Conservation (phyloP, 306 rosid species). For the Trifolium repens region DNA sequence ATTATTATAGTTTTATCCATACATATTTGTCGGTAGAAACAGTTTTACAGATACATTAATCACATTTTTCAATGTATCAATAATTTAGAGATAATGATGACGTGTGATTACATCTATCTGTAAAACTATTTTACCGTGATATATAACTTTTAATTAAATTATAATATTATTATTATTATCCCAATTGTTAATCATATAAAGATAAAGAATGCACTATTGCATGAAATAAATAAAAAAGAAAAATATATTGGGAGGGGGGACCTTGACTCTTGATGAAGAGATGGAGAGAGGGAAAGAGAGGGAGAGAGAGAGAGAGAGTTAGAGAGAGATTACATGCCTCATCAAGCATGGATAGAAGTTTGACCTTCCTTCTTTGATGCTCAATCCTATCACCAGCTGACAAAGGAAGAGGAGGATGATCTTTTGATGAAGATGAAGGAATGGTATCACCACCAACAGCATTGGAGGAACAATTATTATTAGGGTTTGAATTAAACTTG, state of each 20-base stretch:
- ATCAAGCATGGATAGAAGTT: slow-evolving; percentile 83
- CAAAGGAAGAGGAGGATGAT: slow-evolving; percentile 58
- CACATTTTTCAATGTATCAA: not conserved
- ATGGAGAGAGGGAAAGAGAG: slow-evolving; percentile 50
- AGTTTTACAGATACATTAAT: not conserved
- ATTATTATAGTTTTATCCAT: too few species aligned
- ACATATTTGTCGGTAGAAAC: too few species aligned
- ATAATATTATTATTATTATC: not conserved
- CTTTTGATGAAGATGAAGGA: slow-evolving; percentile 65
- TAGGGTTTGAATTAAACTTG: slow-evolving; percentile 74
- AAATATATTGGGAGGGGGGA: slow-evolving; percentile 38
- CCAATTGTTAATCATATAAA: not conserved
- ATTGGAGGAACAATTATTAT: slow-evolving; percentile 47
- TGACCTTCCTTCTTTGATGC: slow-evolving; percentile 92
- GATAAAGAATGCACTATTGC: not conserved
- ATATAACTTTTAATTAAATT: too few species aligned
- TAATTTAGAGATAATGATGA: not conserved
- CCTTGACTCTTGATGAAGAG: slow-evolving; percentile 62
- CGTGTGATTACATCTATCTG: not conserved
- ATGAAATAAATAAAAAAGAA: not conserved
- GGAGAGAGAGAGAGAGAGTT: slow-evolving; percentile 52
- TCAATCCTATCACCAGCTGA: slow-evolving; percentile 82
- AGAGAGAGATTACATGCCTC: slow-evolving; percentile 76
- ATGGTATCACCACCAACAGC: slow-evolving; percentile 36
- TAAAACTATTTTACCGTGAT: too few species aligned